phyloP scores from a whole-genome alignment of 169 alveolate species.

The Plasmodium relictum region DNA sequence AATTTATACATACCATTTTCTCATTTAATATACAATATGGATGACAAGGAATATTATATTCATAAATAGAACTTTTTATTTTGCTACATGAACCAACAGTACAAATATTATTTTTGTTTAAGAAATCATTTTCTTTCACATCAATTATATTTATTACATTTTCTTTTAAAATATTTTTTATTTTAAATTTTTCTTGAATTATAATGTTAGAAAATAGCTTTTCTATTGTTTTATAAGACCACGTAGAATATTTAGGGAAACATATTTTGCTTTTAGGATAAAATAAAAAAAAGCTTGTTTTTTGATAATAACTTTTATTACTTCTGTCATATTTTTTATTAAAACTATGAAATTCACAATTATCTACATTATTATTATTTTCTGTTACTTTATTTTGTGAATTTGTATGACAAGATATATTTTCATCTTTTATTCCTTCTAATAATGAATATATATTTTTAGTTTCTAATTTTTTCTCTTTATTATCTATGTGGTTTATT shows the following conservation, averaged over 20 bases:
- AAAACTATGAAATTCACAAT: background rate
- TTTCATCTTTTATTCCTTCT: constrained; percentile 2
- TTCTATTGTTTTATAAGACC: constrained; percentile 51
- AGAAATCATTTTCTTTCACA: constrained; percentile 24
- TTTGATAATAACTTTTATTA: background rate
- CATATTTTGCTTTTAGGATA: constrained; percentile 43
- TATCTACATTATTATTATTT: background rate
- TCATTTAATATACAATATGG: constrained; percentile 69
- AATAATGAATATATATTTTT: constrained; percentile 8
- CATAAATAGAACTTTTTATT: constrained; percentile 62
- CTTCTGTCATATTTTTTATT: background rate
- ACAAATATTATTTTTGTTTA: constrained; percentile 43
- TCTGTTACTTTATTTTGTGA: background rate
- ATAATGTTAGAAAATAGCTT: constrained; percentile 34
- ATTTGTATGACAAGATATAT: background rate
- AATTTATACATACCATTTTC: constrained; percentile 68
- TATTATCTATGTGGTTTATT: background rate
- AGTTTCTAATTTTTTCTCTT: background rate
- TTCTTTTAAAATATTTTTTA: constrained; percentile 56
- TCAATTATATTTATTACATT: constrained; percentile 35
- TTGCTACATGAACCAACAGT: constrained; percentile 52
- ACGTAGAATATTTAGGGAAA: constrained; percentile 57
- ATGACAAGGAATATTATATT: constrained; percentile 71
- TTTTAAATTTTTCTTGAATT: constrained; percentile 62
- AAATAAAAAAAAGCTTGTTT: constrained; percentile 32